Conservation (phyloP, 2,329 filamentous ascomycete species). For the Penicillium sp. region DNA sequence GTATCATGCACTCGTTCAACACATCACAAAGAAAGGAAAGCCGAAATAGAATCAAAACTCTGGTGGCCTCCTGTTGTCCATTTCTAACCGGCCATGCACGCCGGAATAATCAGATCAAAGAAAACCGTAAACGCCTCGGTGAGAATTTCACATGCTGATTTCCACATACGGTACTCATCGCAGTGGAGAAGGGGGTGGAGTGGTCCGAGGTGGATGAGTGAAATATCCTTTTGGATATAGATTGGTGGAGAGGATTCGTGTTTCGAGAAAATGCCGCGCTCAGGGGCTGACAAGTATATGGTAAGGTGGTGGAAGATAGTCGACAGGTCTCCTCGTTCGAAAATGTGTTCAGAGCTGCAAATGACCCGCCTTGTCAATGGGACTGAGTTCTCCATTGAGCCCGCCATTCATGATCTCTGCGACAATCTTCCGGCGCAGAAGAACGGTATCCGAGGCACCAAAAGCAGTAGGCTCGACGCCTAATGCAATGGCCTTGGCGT, state of each 20-base stretch:
- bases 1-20: constrained; percentile 25
- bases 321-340: neutral
- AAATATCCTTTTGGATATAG: neutral
- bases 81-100: constrained; percentile 18
- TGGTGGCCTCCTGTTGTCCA: constrained; percentile 1
- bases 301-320: neutral
- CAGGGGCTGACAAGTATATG: neutral
- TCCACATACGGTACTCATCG: neutral
- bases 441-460: constrained; percentile 38
- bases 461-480: constrained; percentile 45
- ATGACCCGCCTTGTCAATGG: constrained; percentile 20
- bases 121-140: constrained; percentile 6
- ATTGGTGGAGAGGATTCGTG: neutral
- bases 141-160: neutral
- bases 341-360: constrained; percentile 22
- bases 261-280: neutral
- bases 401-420: constrained; percentile 48
- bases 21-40: constrained; percentile 9
- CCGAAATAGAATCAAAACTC: neutral
- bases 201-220: neutral
- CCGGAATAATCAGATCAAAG: constrained; percentile 5
- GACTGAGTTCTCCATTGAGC: constrained; percentile 44
- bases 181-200: neutral
- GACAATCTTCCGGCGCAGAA: constrained; percentile 47
- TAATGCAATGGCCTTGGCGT: constrained; percentile 48